Conservation (phyloP, 768 basidiomycete genomes). For the Filobasidium floriforme region DNA sequence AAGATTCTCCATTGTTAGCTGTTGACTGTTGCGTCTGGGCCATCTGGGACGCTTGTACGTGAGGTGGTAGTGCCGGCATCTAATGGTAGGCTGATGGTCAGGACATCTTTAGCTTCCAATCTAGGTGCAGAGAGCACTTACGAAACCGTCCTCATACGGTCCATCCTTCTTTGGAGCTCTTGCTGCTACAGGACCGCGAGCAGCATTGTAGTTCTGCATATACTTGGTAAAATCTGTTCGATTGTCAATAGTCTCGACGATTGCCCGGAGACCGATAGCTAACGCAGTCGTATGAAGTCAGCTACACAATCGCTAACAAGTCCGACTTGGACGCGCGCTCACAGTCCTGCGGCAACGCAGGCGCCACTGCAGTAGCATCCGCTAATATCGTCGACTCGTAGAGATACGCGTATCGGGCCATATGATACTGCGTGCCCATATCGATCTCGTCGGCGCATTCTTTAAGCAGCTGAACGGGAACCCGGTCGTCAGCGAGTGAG, state of each 20-base stretch:
- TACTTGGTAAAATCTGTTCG: slow-evolving; percentile 88
- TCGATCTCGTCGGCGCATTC: slow-evolving; percentile 95
- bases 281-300: slow-evolving; percentile 10
- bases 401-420: slow-evolving; percentile 87
- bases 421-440: slow-evolving; percentile 93
- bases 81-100: slow-evolving; percentile 4
- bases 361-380: slow-evolving; percentile 77
- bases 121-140: slow-evolving; percentile 49
- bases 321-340: slow-evolving; percentile 23
- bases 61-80: slow-evolving; percentile 42
- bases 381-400: slow-evolving; percentile 83
- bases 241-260: slow-evolving; percentile 87
- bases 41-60: slow-evolving; percentile 32
- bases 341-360: slow-evolving; percentile 47
- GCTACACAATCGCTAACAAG: not conserved
- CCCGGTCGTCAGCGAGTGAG: not conserved
- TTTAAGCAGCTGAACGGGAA: slow-evolving; percentile 62
- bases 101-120: not conserved
- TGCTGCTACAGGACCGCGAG: slow-evolving; percentile 53
- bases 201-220: slow-evolving; percentile 96
- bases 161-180: slow-evolving; percentile 81
- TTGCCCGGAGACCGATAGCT: slow-evolving; percentile 71
- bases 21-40: slow-evolving; percentile 10
- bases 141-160: slow-evolving; percentile 85
- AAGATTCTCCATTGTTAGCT: slow-evolving; percentile 11